These are phyloP conservation scores for Neonectria punicea DNA, from an alignment of 2,329 filamentous ascomycete genomes.

Conservation along the genomic window DNA sequence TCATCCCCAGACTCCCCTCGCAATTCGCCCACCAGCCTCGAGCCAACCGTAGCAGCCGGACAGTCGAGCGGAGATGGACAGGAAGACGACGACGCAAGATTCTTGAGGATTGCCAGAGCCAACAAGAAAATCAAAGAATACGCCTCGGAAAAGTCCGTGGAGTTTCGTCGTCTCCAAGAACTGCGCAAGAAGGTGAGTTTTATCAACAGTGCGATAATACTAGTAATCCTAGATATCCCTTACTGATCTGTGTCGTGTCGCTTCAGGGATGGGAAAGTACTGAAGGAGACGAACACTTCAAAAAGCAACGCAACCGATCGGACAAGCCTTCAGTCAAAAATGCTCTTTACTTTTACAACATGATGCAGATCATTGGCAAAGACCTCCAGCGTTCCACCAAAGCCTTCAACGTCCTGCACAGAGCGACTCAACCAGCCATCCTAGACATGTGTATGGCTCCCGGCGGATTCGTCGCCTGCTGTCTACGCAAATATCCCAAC, in stretches of 20 bases:
- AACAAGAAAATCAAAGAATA: conserved; percentile 7
- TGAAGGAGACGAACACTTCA: conserved; percentile 55
- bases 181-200: conserved; percentile 23
- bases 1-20: background rate
- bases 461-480: conserved; percentile 59
- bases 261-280: conserved; percentile 57
- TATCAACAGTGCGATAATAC: accelerated
- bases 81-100: background rate
- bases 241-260: background rate
- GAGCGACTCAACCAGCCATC: conserved; percentile 40
- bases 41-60: background rate
- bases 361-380: conserved; percentile 56
- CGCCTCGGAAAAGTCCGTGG: conserved; percentile 2
- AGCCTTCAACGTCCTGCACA: conserved; percentile 42
- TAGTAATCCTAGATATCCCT: background rate
- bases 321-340: conserved; percentile 45
- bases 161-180: conserved; percentile 19
- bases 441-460: conserved; percentile 68
- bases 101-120: background rate
- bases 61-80: background rate
- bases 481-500: conserved; percentile 49
- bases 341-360: conserved; percentile 47
- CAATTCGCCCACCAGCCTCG: background rate
- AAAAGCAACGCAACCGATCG: conserved; percentile 49
- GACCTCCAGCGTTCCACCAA: conserved; percentile 52